Conservation (phyloP, 805 yeast genomes). For the Sungouiella thailandica region DNA sequence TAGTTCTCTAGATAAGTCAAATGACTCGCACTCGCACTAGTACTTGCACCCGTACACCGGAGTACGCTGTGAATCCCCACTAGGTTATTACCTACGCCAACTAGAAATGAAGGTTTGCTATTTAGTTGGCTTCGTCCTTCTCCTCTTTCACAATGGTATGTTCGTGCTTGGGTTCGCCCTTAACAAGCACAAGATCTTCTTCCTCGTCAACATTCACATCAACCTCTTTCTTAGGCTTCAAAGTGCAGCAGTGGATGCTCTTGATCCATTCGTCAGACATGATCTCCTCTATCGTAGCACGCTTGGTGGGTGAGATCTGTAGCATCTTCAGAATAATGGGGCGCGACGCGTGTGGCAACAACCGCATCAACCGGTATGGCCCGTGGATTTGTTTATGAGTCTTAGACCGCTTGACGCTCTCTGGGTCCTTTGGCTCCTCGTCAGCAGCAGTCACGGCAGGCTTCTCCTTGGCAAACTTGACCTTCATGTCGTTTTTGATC, state of each 20-base stretch:
- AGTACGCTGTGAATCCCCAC: too few relatives aligned
- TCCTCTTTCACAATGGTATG: slow-evolving; percentile 31
- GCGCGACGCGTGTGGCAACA: slow-evolving; percentile 78
- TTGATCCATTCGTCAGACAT: slow-evolving; percentile 67
- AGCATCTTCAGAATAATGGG: slow-evolving; percentile 68
- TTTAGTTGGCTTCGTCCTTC: slow-evolving; percentile 1
- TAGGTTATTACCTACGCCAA: too few relatives aligned
- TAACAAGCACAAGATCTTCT: slow-evolving; percentile 30
- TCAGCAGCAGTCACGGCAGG: slow-evolving; percentile 6
- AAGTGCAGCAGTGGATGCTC: slow-evolving; percentile 59
- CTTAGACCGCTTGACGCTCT: slow-evolving; percentile 26
- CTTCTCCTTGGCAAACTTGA: slow-evolving; percentile 20
- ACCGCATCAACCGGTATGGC: slow-evolving; percentile 75
- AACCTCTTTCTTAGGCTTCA: slow-evolving; percentile 20
- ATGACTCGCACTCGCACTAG: too few relatives aligned
- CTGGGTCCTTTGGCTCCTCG: slow-evolving; percentile 5
- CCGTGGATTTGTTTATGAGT: slow-evolving; percentile 67
- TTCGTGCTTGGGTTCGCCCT: slow-evolving; percentile 36
- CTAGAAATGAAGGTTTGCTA: too few relatives aligned
- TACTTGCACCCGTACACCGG: not conserved
- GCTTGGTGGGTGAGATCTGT: slow-evolving; percentile 50
- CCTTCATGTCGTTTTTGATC: slow-evolving; percentile 31
- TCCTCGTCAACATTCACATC: slow-evolving; percentile 31
- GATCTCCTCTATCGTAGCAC: slow-evolving; percentile 67
- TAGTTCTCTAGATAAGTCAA: too few relatives aligned